Evolutionary conservation across 2,329 filamentous ascomycete genomes (phyloP).

Genomic region (Scortechinia acanthostroma): DNA sequence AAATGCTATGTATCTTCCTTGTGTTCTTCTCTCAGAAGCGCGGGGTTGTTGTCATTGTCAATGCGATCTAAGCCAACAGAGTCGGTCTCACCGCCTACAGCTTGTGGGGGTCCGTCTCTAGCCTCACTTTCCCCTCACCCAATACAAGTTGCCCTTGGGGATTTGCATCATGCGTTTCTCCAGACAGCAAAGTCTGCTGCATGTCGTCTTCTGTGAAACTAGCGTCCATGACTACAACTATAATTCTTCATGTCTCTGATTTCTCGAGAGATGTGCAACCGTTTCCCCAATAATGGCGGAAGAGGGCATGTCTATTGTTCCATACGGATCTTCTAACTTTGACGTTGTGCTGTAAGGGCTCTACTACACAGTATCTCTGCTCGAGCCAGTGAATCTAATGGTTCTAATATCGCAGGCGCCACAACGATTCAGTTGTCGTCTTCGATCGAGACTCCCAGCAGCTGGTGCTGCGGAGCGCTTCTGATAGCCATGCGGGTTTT

Average conservation of each 20-base stretch:
- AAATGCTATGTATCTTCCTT: no score
- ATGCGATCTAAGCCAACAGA: no score
- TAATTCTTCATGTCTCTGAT: slow-evolving; percentile 2
- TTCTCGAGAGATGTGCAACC: not conserved
- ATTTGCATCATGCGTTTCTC: no score
- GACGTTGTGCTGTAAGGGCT: not conserved
- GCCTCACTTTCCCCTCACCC: no score
- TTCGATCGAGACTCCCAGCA: slow-evolving; percentile 55
- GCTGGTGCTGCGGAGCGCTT: slow-evolving; percentile 47
- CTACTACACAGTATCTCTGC: not conserved
- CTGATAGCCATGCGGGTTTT: slow-evolving; percentile 28
- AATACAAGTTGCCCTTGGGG: no score
- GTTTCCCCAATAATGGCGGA: not conserved
- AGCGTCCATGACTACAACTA: no score
- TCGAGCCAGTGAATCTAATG: not conserved
- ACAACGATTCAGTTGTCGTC: slow-evolving; percentile 60
- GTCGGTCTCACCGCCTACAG: no score
- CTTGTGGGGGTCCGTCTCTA: no score
- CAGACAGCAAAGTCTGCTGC: no score
- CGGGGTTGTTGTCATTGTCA: no score
- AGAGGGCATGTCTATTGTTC: slow-evolving; percentile 1
- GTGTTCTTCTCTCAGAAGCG: no score
- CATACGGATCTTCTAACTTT: not conserved
- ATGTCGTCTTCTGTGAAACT: no score
- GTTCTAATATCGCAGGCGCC: slow-evolving; percentile 37